Evolutionary conservation across 2,329 filamentous ascomycete species (phyloP).

Genomic region (Claviceps pusilla): DNA sequence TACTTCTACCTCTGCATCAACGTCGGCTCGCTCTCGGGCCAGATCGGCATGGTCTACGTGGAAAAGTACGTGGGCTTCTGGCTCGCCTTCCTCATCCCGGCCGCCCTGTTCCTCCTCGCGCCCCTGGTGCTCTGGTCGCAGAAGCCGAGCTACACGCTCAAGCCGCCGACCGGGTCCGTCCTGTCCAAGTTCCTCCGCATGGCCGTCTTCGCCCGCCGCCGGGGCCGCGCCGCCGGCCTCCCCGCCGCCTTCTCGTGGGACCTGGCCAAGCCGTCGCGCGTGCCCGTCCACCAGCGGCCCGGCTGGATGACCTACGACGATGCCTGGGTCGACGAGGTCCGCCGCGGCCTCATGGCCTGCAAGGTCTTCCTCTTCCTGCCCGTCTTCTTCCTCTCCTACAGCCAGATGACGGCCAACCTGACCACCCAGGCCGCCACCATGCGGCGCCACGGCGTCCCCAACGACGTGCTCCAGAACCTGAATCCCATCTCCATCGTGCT

Average conservation of each 20-base stretch:
- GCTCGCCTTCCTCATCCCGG: conserved; percentile 55
- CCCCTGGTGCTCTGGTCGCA: conserved; percentile 47
- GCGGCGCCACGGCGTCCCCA: conserved; percentile 55
- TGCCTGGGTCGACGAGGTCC: conserved; percentile 66
- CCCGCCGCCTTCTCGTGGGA: conserved; percentile 56
- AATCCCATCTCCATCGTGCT: conserved; percentile 63
- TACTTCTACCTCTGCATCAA: conserved; percentile 47
- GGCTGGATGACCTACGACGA: conserved; percentile 72
- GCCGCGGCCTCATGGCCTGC: conserved; percentile 54
- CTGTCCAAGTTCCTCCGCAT: conserved; percentile 51
- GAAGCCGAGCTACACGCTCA: conserved; percentile 44
- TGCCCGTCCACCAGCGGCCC: conserved; percentile 41
- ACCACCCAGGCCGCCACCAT: conserved; percentile 51
- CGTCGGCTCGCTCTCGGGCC: conserved; percentile 42
- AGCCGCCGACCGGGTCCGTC: conserved; percentile 57
- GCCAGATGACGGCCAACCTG: conserved; percentile 46
- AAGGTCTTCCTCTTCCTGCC: conserved; percentile 58
- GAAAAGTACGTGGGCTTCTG: conserved; percentile 67
- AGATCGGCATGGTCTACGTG: conserved; percentile 51
- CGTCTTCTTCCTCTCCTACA: conserved; percentile 44
- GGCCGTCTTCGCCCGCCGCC: conserved; percentile 45
- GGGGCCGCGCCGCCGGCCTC: conserved; percentile 13
- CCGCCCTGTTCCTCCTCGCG: conserved; percentile 45
- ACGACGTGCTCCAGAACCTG: conserved; percentile 63
- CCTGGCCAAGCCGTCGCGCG: conserved; percentile 48